Evolutionary conservation across 176 grass and related monocot species (phyloP), one percentile per base, ranked within the genome.

Genomic region (Calamus simplicifolius): DNA sequence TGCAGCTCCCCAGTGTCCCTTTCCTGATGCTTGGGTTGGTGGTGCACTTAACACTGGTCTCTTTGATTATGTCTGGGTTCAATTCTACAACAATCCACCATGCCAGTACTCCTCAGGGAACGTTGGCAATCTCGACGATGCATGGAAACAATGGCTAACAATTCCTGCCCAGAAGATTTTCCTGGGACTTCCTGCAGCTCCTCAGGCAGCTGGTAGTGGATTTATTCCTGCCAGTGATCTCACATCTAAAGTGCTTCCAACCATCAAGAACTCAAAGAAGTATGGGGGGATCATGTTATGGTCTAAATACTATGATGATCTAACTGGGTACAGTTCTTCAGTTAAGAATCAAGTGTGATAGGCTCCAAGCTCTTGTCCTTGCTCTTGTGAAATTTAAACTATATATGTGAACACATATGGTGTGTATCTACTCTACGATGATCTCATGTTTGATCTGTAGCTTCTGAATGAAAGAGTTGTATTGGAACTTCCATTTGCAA

Each of bases 261-360:
- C 64, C 52, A 68, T 89, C 4, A 81, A 62, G 78, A 57, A 70
- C 6, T 78, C 86, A 0, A n/a, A 51, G 16, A 89, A 89, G 70
- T 89, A 85, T n/a, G 81, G 86, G 4, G 86, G 86, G 4, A 89
- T 89, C 64, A 85, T 89, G 86, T 54, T 89, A 21, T 89, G 86
- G 86, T 85, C 86, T 0, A 81, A 82, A 63, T 89, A 52, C 70
- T 85, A 75, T 59, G 86, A 89, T 57, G 73, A 64, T 28, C 81
- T 77, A 57, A 85, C 77, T 0, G 78, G 70, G 49, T 89, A 81
- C 62, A 89, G 70, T 68, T 19, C 79, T 18, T 29, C 51, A 14
- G 74, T 89, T 27, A 89, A 84, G 70, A 58, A 60, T 8, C 38
- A 76, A 1, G 77, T 81, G 5, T 81, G 66, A 78, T 58, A 31